Evolutionary conservation across 306 rosid genomes (phyloP), one percentile per base, ranked within the genome.

Genomic region (Casuarina glauca): DNA sequence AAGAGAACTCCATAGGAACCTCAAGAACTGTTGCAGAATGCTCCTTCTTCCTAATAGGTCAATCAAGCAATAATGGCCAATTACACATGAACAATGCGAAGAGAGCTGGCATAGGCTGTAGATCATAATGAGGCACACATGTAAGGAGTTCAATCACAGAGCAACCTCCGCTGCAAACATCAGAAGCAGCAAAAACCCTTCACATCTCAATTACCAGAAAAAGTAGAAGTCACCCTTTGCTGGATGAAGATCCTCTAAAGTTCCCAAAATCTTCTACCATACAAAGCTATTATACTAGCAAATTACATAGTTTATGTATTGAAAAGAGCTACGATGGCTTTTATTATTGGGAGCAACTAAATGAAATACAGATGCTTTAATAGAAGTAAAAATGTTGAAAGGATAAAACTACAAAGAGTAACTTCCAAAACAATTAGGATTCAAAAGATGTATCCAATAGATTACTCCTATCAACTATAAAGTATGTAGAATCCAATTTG

Each of bases 121-220:
- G 87, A 80, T 95, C 99, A 82, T 93, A 95, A 84, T 95, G 99
- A 82, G 99, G 99, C 38, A 95, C 86, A 60, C 99, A 93, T 38
- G 99, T 93, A 84, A 95, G 99, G 76, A 95, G 97, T 83, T 95
- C 99, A 77, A 95, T 95, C 75, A 95, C 99, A 2, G 99, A 93
- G 84, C 99, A 95, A 70, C 99, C 99, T 76, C 93, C 99, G 82
- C 99, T 95, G 97, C 99, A 95, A 83, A 95, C 93, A 86, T 95
- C 99, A 46, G 99, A 95, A 90, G 99, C 99, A 75, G 99, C 99
- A 79, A 97, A 95, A 76, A 95, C 99, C 78, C 99, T 98, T 0
- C 97, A 90, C 99, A 95, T 95, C 85, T 95, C 99, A 81, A 95
- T 95, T 76, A 95, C 99, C 99, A 93, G 92, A 73, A 87, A 88